Conservation (phyloP, 164 flowering plant genomes). For the Aristolochia californica region DNA sequence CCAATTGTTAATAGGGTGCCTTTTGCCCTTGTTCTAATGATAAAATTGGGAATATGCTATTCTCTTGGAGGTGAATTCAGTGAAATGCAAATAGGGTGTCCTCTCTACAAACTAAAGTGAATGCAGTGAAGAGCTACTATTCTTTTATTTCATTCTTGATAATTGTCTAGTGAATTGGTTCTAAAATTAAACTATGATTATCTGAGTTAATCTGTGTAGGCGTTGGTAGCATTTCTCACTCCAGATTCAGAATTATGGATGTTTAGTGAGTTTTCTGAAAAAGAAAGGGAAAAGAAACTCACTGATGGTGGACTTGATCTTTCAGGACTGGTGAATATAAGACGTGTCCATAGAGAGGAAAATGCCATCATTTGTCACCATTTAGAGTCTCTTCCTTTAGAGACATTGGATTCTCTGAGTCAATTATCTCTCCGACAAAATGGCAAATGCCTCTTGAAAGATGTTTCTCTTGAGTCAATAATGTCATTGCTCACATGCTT, state of each 20-base stretch:
- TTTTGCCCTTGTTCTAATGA: too few species aligned
- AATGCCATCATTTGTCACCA: conserved; percentile 84
- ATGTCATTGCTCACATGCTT: not conserved
- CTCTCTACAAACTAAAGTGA: too few species aligned
- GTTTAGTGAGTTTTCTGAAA: conserved; percentile 80
- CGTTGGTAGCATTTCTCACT: conserved; percentile 72
- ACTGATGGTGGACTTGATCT: conserved; percentile 81
- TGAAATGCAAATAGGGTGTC: too few species aligned
- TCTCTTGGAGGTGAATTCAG: too few species aligned
- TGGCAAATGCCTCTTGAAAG: not conserved
- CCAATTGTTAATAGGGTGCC: too few species aligned
- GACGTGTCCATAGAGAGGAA: conserved; percentile 79
- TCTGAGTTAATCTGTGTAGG: conserved; percentile 24
- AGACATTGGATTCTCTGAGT: conserved; percentile 93
- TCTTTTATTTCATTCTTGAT: too few species aligned
- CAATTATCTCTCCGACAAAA: not conserved
- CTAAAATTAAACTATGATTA: too few species aligned
- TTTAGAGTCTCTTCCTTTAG: conserved; percentile 78
- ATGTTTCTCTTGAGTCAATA: not conserved
- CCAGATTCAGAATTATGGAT: conserved; percentile 88
- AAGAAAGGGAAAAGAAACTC: conserved; percentile 71
- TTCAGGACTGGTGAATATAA: conserved; percentile 46
- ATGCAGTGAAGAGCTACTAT: too few species aligned
- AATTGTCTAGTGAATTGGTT: too few species aligned
- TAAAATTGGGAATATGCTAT: too few species aligned